phyloP scores from a whole-genome alignment of 345 rosid genomes.

The Arabidopsis arenosa region DNA sequence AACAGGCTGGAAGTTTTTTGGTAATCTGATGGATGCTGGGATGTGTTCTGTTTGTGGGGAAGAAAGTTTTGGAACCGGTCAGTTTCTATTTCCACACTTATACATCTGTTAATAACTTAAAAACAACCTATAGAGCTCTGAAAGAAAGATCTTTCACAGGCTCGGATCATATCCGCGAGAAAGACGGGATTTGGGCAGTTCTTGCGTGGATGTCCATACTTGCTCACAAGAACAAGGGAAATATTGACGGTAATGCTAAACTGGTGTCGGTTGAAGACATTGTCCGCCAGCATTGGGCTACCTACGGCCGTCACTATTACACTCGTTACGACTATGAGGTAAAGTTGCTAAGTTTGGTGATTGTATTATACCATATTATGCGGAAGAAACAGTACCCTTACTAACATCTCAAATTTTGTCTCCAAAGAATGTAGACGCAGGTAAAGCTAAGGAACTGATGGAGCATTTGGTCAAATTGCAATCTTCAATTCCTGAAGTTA shows the following conservation, averaged over 20 bases:
- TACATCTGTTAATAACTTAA: slow-evolving; percentile 22
- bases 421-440: slow-evolving; percentile 91
- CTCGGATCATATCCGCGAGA: slow-evolving; percentile 98
- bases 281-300: slow-evolving; percentile 88
- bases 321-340: slow-evolving; percentile 99
- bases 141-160: slow-evolving; percentile 54
- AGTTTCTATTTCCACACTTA: slow-evolving; percentile 37
- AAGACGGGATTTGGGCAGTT: slow-evolving; percentile 99
- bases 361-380: not conserved
- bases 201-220: slow-evolving; percentile 97
- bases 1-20: slow-evolving; percentile 99
- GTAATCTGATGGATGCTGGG: slow-evolving; percentile 99
- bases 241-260: slow-evolving; percentile 56
- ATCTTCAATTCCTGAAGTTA: slow-evolving; percentile 78
- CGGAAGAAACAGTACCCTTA: slow-evolving; percentile 21
- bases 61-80: slow-evolving; percentile 99
- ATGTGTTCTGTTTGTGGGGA: slow-evolving; percentile 96
- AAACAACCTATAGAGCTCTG: slow-evolving; percentile 2
- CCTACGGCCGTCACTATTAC: slow-evolving; percentile 95
- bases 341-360: slow-evolving; percentile 20
- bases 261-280: slow-evolving; percentile 94
- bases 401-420: slow-evolving; percentile 39
- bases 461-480: slow-evolving; percentile 80
- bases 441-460: slow-evolving; percentile 91
- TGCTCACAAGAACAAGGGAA: slow-evolving; percentile 85